These are phyloP conservation scores for Omphalotus guepiniiformis DNA, from an alignment of 768 basidiomycete genomes.

Conservation along the genomic window DNA sequence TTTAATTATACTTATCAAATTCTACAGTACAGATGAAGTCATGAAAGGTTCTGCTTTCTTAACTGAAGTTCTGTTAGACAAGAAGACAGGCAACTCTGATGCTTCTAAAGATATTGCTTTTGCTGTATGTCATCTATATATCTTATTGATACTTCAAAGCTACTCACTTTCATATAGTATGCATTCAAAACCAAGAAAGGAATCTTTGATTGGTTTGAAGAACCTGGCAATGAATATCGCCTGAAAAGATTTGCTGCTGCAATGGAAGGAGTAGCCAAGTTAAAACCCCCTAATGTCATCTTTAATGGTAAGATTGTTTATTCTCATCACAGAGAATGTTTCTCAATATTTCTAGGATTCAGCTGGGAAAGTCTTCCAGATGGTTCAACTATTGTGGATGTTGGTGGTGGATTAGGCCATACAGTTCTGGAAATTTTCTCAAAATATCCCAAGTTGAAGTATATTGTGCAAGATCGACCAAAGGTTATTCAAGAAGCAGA, in stretches of 20 bases:
- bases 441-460: constrained; percentile 9
- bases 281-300: background rate
- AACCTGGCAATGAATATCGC: constrained; percentile 15
- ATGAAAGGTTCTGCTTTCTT: constrained; percentile 1
- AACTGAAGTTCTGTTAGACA: no score
- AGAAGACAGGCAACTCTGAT: no score
- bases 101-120: no score
- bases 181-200: constrained; percentile 1
- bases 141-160: background rate
- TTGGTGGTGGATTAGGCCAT: constrained; percentile 9
- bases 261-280: constrained; percentile 1
- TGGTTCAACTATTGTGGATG: constrained; percentile 5
- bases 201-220: constrained; percentile 14
- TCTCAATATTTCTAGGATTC: background rate
- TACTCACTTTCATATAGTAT: constrained; percentile 2
- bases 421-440: background rate
- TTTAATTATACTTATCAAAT: background rate
- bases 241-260: background rate
- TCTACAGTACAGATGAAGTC: constrained; percentile 6
- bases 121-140: no score
- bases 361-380: background rate
- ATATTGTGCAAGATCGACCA: constrained; percentile 9
- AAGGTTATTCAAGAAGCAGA: constrained; percentile 3
- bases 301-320: constrained; percentile 3
- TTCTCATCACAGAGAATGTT: background rate